A percentile compares a stretch with the other conserved stretches of the same genome.
Conservation (phyloP, 2,329 filamentous ascomycete species). For the Nothopassalora personata region DNA sequence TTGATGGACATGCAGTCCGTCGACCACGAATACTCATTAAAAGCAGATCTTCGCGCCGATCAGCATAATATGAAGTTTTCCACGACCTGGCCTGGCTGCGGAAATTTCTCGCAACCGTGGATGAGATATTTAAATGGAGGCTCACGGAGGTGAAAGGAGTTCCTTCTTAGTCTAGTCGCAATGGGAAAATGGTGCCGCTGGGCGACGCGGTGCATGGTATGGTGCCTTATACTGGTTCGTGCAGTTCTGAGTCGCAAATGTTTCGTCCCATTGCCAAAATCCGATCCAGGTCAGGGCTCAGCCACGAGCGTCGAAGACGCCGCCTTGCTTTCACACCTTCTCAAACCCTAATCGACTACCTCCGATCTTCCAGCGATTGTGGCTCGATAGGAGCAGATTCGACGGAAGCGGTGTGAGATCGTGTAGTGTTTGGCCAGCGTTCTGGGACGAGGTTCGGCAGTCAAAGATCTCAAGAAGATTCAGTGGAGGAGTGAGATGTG, state of each 20-base stretch:
- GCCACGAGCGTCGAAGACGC: conserved; percentile 6
- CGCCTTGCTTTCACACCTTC: background rate
- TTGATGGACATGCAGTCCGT: conserved; percentile 1
- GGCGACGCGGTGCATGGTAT: conserved; percentile 3
- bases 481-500: background rate
- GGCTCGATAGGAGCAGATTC: background rate
- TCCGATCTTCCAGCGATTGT: background rate
- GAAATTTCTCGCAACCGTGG: background rate
- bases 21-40: conserved; percentile 1
- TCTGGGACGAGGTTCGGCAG: background rate
- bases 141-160: conserved; percentile 3
- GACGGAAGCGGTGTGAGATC: conserved; percentile 1
- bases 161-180: conserved; percentile 3
- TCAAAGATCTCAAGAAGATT: conserved; percentile 2
- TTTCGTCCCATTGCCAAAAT: too few relatives aligned
- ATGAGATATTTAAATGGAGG: conserved; percentile 3
- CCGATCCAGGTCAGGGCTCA: conserved; percentile 1
- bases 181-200: background rate
- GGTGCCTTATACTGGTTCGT: conserved; percentile 1
- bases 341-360: background rate
- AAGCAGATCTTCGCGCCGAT: background rate
- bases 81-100: background rate
- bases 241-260: too few relatives aligned
- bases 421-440: background rate
- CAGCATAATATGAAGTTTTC: background rate